These are phyloP conservation scores for Musa beccarii DNA, from an alignment of 176 grass and related monocot species.

Conservation along the genomic window DNA sequence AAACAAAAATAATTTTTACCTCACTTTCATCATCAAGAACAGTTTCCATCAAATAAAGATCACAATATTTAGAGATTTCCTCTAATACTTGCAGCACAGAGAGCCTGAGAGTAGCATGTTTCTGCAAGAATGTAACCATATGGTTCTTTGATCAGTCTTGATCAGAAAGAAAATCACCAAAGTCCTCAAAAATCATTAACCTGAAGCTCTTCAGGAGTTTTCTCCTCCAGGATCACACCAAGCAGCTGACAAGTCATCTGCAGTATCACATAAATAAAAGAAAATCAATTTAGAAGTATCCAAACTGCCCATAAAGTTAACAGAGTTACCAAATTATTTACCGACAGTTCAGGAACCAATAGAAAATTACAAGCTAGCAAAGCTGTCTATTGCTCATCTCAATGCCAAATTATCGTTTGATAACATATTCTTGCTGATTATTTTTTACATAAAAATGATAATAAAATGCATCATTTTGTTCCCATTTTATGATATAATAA, in stretches of 20 bases:
- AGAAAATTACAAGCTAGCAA: conserved; percentile 8
- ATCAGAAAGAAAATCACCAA: conserved; percentile 3
- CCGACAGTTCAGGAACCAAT: neutral
- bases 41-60: conserved; percentile 95
- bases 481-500: too few relatives aligned
- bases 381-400: neutral
- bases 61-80: conserved; percentile 59
- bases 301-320: neutral
- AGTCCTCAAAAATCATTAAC: conserved; percentile 22
- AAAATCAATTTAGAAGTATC: neutral
- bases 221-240: conserved; percentile 80
- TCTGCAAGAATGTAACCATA: conserved; percentile 35
- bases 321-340: neutral
- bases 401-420: neutral
- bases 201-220: conserved; percentile 74
- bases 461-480: too few relatives aligned
- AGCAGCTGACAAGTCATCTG: conserved; percentile 89
- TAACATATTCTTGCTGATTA: neutral
- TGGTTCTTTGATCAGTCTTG: conserved; percentile 13
- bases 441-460: conserved; percentile 13
- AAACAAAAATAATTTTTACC: conserved; percentile 22
- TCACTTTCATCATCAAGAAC: conserved; percentile 75
- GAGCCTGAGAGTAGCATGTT: conserved; percentile 60
- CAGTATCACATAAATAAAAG: conserved; percentile 5
- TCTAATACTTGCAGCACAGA: conserved; percentile 50